Conservation (phyloP, 2,329 filamentous ascomycete species). For the Pseudogymnoascus sp. region DNA sequence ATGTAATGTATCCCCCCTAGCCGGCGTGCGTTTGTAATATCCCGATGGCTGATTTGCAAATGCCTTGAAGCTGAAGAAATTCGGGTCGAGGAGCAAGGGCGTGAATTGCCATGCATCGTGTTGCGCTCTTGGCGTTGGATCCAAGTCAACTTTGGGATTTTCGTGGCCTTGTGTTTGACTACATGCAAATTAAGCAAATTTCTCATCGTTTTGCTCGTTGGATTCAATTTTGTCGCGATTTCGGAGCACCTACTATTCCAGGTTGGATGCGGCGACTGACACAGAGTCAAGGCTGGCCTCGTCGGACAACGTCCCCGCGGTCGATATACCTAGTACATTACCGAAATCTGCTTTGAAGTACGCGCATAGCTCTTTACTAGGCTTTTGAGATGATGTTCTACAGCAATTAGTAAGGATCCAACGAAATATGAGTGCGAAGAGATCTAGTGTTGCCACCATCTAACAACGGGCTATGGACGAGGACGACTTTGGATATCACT, state of each 20-base stretch:
- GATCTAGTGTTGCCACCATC: no score
- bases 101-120: conserved; percentile 83
- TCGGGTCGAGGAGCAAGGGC: conserved; percentile 78
- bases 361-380: conserved; percentile 72
- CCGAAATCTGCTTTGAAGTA: conserved; percentile 79
- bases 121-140: conserved; percentile 71
- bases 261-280: no score
- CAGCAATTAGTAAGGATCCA: no score
- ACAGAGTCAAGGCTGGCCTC: no score
- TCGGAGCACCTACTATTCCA: no score
- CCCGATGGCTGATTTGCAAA: conserved; percentile 76
- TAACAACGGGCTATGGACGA: no score
- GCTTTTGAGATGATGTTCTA: conserved; percentile 62
- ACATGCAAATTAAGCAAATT: no score
- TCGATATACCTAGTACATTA: conserved; percentile 50
- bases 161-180: conserved; percentile 14
- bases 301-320: background rate
- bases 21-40: conserved; percentile 83
- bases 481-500: no score
- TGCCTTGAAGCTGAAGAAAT: conserved; percentile 67
- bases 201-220: no score
- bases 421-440: no score
- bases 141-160: conserved; percentile 57
- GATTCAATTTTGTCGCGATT: no score
- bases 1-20: conserved; percentile 69